Evolutionary conservation across 2,329 filamentous ascomycete species (phyloP), one percentile per base, ranked within the genome.

Genomic region (Aspergillus nomiae): DNA sequence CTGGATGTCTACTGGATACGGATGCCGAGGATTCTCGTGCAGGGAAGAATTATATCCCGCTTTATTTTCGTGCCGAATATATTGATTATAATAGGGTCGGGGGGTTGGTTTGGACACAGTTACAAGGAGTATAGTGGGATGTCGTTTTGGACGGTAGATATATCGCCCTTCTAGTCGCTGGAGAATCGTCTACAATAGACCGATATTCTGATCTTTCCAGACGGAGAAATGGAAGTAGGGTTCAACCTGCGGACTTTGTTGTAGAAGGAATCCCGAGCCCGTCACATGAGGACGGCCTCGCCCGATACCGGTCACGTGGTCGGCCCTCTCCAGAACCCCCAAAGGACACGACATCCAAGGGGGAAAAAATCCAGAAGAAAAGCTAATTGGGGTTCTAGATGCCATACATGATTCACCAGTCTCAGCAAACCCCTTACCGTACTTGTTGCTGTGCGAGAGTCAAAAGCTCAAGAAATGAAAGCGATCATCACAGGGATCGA

Each of bases 401-500:
- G 16, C 26, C 26, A 19, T 50, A 11, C 7, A 30, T 28, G 46
- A 50, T 30, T 50, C 46, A 50, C 46, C 26, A 50, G 24, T 50
- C 46, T 5, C 16, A 32, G 26, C 7, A 41, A 10, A n/a, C 26
- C 46, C 24, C 24, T 50, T 50, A 50, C 24, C 26, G 24, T 26
- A 30, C 6, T 10, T 19, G 16, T 50, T 6, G 4, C 26, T 19
- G 4, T 30, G 26, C 14, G 9, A 28, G 6, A 16, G 16, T 30
- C 46, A 50, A 9, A 9, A 30, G 14, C 46, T 19, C 16, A 48
- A 48, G 46, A 10, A 30, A n/a, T 1, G 16, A 30, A 48, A 19
- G 45, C 38, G 61, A 63, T 63, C 61, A 56, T 59, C 56, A 38
- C 61, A 53, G 58, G 61, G 61, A 63, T 63, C 56, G 43, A 45